These are phyloP conservation scores for Pyrenophora seminiperda DNA, from an alignment of 2,329 filamentous ascomycete genomes.

Conservation along the genomic window DNA sequence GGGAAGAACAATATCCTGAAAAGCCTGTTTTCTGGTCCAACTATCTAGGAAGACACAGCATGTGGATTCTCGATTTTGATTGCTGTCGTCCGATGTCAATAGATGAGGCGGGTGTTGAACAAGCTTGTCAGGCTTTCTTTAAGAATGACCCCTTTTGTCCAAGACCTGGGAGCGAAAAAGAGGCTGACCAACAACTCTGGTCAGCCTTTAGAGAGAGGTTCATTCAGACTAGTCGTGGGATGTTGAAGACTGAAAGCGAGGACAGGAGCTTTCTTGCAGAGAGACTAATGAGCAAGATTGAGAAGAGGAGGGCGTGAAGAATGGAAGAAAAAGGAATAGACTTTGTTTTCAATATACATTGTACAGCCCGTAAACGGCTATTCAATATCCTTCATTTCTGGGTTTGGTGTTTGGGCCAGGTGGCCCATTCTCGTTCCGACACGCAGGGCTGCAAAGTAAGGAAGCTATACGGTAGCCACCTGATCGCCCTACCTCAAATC, in stretches of 20 bases:
- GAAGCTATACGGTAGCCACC: too few relatives aligned
- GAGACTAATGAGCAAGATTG: neutral
- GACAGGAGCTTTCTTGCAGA: neutral
- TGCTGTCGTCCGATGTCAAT: slow-evolving; percentile 57
- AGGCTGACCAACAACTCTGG: slow-evolving; percentile 15
- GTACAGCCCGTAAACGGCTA: too few relatives aligned
- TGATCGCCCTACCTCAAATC: too few relatives aligned
- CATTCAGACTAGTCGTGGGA: neutral
- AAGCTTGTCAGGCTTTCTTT: slow-evolving; percentile 54
- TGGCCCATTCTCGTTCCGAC: too few relatives aligned
- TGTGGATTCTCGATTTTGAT: slow-evolving; percentile 62
- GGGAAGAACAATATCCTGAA: slow-evolving; percentile 2
- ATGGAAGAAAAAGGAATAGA: too few relatives aligned
- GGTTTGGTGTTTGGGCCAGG: too few relatives aligned
- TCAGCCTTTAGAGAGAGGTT: neutral
- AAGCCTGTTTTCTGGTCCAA: slow-evolving; percentile 15
- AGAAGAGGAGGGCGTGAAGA: neutral
- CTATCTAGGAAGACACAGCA: slow-evolving; percentile 13
- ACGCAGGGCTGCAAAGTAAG: too few relatives aligned
- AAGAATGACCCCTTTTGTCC: slow-evolving; percentile 61
- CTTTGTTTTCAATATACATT: too few relatives aligned
- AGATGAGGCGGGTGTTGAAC: slow-evolving; percentile 47
- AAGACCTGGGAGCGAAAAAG: slow-evolving; percentile 8
- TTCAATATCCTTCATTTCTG: too few relatives aligned
- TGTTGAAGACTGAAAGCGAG: neutral